Base-by-base conservation (phyloP, 176 grass and related monocot species). In the Eleusine indica region DNA sequence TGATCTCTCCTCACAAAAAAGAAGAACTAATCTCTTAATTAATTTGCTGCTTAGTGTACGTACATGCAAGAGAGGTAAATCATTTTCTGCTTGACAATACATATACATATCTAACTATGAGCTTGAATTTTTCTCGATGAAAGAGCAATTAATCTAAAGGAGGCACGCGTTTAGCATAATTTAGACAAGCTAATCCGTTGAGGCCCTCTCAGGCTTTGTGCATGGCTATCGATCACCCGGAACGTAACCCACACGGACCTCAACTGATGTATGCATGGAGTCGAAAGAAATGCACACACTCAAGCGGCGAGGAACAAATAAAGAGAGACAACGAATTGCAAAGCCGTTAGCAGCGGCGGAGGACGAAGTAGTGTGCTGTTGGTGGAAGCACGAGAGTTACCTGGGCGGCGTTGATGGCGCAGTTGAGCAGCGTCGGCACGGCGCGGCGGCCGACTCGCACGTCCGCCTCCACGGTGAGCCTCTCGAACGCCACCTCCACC, bases 401-500 rank as follows among this genome's bases (percentile, higher is more conserved):
- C 87, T 97, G 80, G 12, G 74, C 75, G 56, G 84, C 84, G 77
- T 89, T 93, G 72, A 93, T 16, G 73, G 87, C 87, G 48, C 86
- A 87, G 86, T 93, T 97, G 75, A 91, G 42, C 74, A 97, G 77
- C 70, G 94, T 97, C 19, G 94, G 91, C 19, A 91, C 86, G 75
- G 91, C 70, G 46, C 88, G 85, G 79, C 71, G 86, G 79, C 91
- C 81, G 18, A 82, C 75, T 6, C 77, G 89, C 40, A 83, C 86
- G 75, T 89, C 91, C 44, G 94, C 91, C 69, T 93, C 89, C 72
- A 93, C 91, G 40, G 81, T 87, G 57, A 97, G 73, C 70, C 69
- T 80, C 84, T 97, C 87, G 68, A 93, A 89, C 35, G 49, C 78
- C 72, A 93, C 82, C 89, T 97, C 91, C 81, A 97, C 86, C 80